Evolutionary conservation across 169 alveolate genomes (phyloP).

Genomic region (Cryptosporidium ryanae): DNA sequence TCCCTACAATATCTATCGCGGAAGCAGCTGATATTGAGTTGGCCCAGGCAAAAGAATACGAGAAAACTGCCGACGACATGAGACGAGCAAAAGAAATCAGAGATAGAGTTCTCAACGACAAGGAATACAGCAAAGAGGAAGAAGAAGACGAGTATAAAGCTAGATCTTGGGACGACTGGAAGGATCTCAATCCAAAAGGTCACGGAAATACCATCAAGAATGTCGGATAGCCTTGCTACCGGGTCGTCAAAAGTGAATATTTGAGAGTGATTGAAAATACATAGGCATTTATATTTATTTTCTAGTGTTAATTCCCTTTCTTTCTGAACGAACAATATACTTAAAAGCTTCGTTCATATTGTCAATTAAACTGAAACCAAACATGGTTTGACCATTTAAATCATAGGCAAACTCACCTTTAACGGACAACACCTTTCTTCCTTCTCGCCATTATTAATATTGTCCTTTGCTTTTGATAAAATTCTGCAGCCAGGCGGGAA

Average conservation of each 20-base stretch:
- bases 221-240: constrained; percentile 28
- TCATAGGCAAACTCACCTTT: too few species aligned
- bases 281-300: neutral
- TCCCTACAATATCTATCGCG: constrained; percentile 66
- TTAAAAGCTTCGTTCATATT: too few species aligned
- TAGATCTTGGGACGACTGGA: constrained; percentile 83
- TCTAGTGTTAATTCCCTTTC: too few species aligned
- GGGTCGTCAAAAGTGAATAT: neutral
- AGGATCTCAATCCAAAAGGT: constrained; percentile 82
- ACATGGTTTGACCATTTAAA: too few species aligned
- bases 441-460: too few species aligned
- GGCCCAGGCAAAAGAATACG: constrained; percentile 45
- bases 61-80: constrained; percentile 10
- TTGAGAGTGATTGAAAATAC: neutral
- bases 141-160: constrained; percentile 79
- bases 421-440: too few species aligned
- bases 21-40: constrained; percentile 73
- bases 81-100: constrained; percentile 31
- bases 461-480: too few species aligned
- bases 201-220: constrained; percentile 79
- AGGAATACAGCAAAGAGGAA: constrained; percentile 74
- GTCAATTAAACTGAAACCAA: too few species aligned
- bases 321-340: too few species aligned
- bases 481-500: too few species aligned
- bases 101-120: constrained; percentile 9